Evolutionary conservation across 2,329 filamentous ascomycete genomes (phyloP), one percentile per base, ranked within the genome.

Genomic region (Trichophyton equinum): DNA sequence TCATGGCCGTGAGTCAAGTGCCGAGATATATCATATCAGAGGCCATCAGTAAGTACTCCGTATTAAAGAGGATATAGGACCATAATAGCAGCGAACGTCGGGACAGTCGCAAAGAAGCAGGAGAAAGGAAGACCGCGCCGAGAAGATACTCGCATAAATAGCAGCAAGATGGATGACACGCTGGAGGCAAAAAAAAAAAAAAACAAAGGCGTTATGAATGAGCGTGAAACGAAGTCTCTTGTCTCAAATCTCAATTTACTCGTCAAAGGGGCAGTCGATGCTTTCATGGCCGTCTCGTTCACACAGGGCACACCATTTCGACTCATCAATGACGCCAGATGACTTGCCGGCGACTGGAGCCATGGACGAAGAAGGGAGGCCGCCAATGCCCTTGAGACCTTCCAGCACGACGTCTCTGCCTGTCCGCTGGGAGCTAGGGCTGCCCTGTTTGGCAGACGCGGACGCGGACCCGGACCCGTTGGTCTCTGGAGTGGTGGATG

Each of bases 201-300:
- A 33, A n/a, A 46, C 42, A 15, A n/a, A n/a, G 20, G 27, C 27
- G 27, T 46, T 46, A 13, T 38, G 33, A 30, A 38, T 38, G 40
- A 18, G 6, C 40, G n/a, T 44, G n/a, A n/a, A 44, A 44, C 11
- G n/a, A 38, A 38, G 27, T 30, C 27, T 30, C 6, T 6, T 30
- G 6, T 38, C 3, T 38, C 40, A 49, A 18, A 2, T 27, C 27
- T 55, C 15, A 33, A 18, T 22, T 72, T 67, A 76, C 73, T 95
- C 90, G 75, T 96, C 91, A 74, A 95, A 88, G 11, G 91, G 91
- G 74, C 91, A 96, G 73, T 95, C 90, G 63, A 95, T 91, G 70
- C 92, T 96, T 74, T 96, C 89, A 72, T 99, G 94, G 13, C 94
- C 94, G 69, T 99, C 94, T 64, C 89, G 85, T 78, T 99, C 94